Base-by-base conservation (phyloP, 768 basidiomycete species). In the Agrocybe pediades region DNA sequence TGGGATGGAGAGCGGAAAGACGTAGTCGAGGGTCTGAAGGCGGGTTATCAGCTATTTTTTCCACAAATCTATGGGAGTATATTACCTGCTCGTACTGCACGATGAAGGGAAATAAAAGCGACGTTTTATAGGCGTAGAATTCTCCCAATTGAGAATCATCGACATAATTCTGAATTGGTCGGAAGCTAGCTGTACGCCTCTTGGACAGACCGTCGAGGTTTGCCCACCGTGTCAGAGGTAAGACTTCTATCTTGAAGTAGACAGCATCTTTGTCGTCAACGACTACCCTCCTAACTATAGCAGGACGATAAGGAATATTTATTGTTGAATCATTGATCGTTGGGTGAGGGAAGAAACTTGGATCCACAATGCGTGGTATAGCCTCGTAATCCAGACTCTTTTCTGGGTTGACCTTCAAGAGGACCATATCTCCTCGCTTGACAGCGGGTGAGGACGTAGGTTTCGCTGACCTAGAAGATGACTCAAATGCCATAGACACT, bases 261-360 rank as follows among this genome's bases (percentile, higher is more conserved):
- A 20, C 36, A 11, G 41, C 27, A 13, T 51, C 50, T 6, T 29
- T 30, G 7, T 44, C 41, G 26, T 51, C 17, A 2, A 24, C 9
- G 24, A 44, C 29, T 29, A 44, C 41, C 7, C 23, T 43, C 16
- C 41, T 25, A 7, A 51, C n/a, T 25, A 51, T 20, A 4, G 50
- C 50, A 8, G 50, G 50, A 20, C 50, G 50, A 20, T 43, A 51
- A n/a, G 42, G 20, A 29, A 19, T 16, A 1, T 51, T 30, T 7
- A n/a, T 13, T 19, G 21, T 2, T 2, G 2, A 1, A 7, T 11
- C 29, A 19, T 9, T 1, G 25, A 42, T 19, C 21, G 21, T 4
- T 21, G 43, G 50, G 27, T 51, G 50, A 43, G 50, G 50, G 13
- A 44, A 44, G 29, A 51, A 51, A 24, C 50, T 51, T 19, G 17